Conservation (phyloP, 1,139 yeast species). For the Magnusiomyces fungicola region DNA sequence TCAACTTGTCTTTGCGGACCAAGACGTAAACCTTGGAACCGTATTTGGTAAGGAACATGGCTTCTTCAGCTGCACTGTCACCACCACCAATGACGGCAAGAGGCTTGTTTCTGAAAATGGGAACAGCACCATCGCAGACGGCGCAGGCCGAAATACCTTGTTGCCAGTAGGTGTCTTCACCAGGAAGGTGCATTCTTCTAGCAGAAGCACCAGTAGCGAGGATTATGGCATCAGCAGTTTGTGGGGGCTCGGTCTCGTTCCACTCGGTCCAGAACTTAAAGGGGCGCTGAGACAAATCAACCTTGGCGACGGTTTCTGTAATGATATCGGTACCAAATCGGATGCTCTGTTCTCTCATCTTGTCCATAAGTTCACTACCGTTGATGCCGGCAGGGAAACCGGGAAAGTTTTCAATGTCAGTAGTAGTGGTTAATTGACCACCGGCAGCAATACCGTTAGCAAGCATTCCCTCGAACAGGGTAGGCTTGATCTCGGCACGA, state of each 20-base stretch:
- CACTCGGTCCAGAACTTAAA: constrained; percentile 97
- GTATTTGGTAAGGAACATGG: constrained; percentile 89
- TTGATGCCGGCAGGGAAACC: constrained; percentile 95
- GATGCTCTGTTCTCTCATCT: constrained; percentile 81
- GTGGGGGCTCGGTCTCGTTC: constrained; percentile 72
- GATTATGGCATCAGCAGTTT: constrained; percentile 86
- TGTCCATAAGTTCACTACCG: constrained; percentile 85
- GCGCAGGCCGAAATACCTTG: constrained; percentile 99
- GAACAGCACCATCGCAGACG: constrained; percentile 98
- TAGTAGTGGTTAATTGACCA: constrained; percentile 96
- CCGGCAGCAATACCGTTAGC: constrained; percentile 99
- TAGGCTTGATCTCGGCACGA: constrained; percentile 93
- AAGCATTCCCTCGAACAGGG: constrained; percentile 88
- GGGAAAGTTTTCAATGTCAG: constrained; percentile 92
- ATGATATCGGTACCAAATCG: constrained; percentile 89
- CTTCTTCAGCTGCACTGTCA: constrained; percentile 99
- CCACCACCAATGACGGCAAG: constrained; percentile 98
- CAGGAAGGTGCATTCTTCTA: constrained; percentile 85
- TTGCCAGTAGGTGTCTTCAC: constrained; percentile 98
- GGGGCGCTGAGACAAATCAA: constrained; percentile 78
- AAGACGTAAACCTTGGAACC: constrained; percentile 90
- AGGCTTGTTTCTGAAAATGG: constrained; percentile 95
- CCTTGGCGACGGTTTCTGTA: constrained; percentile 89
- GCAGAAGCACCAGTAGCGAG: constrained; percentile 98
- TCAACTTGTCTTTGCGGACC: constrained; percentile 86